Evolutionary conservation across 345 rosid species (phyloP).

Genomic region (Aquilaria sinensis): DNA sequence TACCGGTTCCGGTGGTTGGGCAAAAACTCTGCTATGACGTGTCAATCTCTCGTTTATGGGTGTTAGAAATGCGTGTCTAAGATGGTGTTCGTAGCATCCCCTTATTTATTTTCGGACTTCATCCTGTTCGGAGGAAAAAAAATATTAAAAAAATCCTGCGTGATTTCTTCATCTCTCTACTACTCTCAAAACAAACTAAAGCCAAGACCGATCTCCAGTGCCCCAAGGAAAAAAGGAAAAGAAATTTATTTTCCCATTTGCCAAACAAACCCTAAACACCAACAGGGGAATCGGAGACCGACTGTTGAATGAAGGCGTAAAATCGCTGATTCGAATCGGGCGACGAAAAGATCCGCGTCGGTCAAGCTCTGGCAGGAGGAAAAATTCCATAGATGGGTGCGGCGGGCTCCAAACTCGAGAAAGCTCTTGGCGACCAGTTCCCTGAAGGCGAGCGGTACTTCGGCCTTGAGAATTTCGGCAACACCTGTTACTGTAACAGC

Average conservation of each 20-base stretch:
- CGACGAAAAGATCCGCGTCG: constrained; percentile 23
- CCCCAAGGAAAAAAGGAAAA: constrained; percentile 5
- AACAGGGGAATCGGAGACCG: constrained; percentile 3
- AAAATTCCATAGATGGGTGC: constrained; percentile 58
- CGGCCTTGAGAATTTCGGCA: constrained; percentile 98
- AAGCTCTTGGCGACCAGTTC: constrained; percentile 98
- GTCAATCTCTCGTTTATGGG: too few species aligned
- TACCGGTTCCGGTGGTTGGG: too few species aligned
- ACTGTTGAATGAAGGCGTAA: constrained; percentile 8
- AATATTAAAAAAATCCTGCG: too few species aligned
- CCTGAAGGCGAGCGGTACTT: constrained; percentile 99
- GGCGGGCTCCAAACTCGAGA: constrained; percentile 98
- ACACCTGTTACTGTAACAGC: constrained; percentile 98
- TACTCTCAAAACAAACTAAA: neutral
- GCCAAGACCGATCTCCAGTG: neutral
- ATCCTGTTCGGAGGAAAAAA: too few species aligned
- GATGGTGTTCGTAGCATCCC: too few species aligned
- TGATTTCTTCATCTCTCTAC: constrained; percentile 1
- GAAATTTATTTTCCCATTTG: neutral
- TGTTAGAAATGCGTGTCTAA: too few species aligned
- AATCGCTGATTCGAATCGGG: constrained; percentile 26
- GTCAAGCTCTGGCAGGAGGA: constrained; percentile 13
- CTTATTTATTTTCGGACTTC: neutral
- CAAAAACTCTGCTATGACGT: too few species aligned
- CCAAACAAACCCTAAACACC: constrained; percentile 16